A percentile compares a stretch with the other conserved stretches of the same genome.
Evolutionary conservation across 108 stramenopile species (phyloP).

Genomic region (Hondaea fermentalgiana): DNA sequence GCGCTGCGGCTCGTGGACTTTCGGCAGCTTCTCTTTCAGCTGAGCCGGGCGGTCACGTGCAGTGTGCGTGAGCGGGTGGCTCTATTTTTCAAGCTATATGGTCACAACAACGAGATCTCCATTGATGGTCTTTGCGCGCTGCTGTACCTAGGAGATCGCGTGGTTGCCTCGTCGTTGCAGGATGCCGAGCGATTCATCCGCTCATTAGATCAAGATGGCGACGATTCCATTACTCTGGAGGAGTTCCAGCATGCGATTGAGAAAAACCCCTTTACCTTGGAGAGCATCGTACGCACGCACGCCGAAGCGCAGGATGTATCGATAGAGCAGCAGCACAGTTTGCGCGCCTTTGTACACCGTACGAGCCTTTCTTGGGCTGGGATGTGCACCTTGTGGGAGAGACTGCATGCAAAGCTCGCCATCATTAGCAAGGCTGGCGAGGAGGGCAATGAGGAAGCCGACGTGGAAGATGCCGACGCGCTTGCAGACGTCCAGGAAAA

Average conservation of each 20-base stretch:
- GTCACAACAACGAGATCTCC: background rate
- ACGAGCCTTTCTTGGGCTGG: background rate
- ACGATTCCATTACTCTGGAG: background rate
- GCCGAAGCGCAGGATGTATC: background rate
- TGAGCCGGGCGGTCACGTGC: background rate
- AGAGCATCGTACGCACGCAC: background rate
- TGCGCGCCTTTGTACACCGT: background rate
- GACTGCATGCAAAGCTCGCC: background rate
- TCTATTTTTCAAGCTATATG: background rate
- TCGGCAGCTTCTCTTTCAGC: background rate
- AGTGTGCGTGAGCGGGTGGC: background rate
- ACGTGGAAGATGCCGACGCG: background rate
- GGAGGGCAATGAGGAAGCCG: background rate
- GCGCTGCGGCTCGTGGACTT: background rate
- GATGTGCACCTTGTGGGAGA: background rate
- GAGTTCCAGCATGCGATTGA: background rate
- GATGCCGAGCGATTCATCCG: background rate
- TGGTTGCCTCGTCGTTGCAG: constrained; percentile 2
- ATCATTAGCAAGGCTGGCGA: no score
- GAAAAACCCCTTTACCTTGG: background rate
- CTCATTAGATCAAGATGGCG: background rate
- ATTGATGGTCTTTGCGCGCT: background rate
- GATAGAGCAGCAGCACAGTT: background rate
- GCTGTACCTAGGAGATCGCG: background rate
- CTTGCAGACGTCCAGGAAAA: background rate